Conservation (phyloP, 139 green algal genomes). For the Gonium pectorale region DNA sequence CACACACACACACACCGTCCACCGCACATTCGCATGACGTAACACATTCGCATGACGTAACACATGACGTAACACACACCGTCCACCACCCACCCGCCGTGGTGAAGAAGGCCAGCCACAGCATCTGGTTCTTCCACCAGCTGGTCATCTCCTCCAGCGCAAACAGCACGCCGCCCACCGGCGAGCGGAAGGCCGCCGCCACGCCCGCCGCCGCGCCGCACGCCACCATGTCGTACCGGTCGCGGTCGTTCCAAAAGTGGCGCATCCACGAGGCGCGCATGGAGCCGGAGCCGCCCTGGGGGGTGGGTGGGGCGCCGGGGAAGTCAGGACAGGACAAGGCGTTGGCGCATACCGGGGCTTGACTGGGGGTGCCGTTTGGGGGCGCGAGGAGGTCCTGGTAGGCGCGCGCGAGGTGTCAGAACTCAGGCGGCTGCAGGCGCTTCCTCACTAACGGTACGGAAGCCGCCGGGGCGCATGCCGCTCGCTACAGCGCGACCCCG, state of each 20-base stretch:
- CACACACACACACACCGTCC: too few species aligned
- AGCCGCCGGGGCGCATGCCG: too few species aligned
- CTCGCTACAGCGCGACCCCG: too few species aligned
- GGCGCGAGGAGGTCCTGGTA: too few species aligned
- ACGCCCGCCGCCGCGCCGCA: constrained; percentile 82
- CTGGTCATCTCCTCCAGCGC: constrained; percentile 87
- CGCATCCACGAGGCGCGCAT: constrained; percentile 57
- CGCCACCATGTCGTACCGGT: constrained; percentile 82
- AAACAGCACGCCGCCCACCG: constrained; percentile 90
- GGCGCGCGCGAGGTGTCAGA: too few species aligned
- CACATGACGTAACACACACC: background rate
- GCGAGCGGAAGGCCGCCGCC: constrained; percentile 85
- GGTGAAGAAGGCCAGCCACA: constrained; percentile 89
- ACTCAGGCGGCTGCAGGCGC: too few species aligned
- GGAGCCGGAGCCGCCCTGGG: constrained; percentile 52
- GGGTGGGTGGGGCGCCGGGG: background rate
- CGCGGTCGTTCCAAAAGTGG: constrained; percentile 80
- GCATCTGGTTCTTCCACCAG: constrained; percentile 77
- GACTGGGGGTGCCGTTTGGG: too few species aligned
- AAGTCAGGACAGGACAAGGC: too few species aligned
- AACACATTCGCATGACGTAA: background rate
- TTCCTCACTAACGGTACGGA: too few species aligned
- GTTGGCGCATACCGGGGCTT: too few species aligned
- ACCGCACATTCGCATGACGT: too few species aligned
- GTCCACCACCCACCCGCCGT: constrained; percentile 65